These are phyloP conservation scores for Tetraselmis striata DNA, from an alignment of 139 green algal genomes.

Conservation along the genomic window DNA sequence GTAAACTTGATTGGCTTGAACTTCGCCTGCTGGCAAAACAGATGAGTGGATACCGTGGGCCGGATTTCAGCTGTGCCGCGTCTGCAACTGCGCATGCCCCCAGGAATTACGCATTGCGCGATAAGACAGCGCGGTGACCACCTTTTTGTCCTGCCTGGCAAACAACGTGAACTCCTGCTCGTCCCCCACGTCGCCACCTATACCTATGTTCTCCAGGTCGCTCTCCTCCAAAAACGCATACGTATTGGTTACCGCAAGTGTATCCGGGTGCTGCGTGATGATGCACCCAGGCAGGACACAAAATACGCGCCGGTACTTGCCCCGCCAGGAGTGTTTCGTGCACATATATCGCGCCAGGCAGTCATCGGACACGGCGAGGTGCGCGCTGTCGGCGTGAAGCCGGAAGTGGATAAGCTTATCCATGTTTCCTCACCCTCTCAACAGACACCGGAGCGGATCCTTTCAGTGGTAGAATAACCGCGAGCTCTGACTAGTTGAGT, in stretches of 20 bases:
- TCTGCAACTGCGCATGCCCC: too few relatives aligned
- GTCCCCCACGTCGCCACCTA: constrained; percentile 31
- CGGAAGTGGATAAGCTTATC: neutral
- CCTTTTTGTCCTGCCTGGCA: constrained; percentile 56
- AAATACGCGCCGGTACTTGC: constrained; percentile 68
- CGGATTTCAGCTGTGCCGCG: too few relatives aligned
- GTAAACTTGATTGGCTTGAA: constrained; percentile 74
- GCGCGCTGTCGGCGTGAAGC: neutral
- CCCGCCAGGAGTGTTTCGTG: constrained; percentile 76
- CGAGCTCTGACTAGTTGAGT: too few relatives aligned
- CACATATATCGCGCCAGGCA: constrained; percentile 57
- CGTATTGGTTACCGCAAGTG: constrained; percentile 69
- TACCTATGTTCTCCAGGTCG: constrained; percentile 34
- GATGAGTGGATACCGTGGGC: too few relatives aligned
- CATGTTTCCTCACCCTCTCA: too few relatives aligned
- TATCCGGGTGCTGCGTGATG: constrained; percentile 71
- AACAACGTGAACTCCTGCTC: constrained; percentile 62
- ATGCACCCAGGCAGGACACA: constrained; percentile 58
- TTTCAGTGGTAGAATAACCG: too few relatives aligned
- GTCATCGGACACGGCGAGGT: neutral
- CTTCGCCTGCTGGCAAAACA: constrained; percentile 50
- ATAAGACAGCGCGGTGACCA: too few relatives aligned
- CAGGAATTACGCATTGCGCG: too few relatives aligned
- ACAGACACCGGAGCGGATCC: too few relatives aligned
- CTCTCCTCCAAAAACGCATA: constrained; percentile 56